A percentile compares a stretch with the other conserved stretches of the same genome.
These are phyloP conservation scores for Calocybe gangraenosa DNA, from an alignment of 768 basidiomycete species.

Conservation along the genomic window DNA sequence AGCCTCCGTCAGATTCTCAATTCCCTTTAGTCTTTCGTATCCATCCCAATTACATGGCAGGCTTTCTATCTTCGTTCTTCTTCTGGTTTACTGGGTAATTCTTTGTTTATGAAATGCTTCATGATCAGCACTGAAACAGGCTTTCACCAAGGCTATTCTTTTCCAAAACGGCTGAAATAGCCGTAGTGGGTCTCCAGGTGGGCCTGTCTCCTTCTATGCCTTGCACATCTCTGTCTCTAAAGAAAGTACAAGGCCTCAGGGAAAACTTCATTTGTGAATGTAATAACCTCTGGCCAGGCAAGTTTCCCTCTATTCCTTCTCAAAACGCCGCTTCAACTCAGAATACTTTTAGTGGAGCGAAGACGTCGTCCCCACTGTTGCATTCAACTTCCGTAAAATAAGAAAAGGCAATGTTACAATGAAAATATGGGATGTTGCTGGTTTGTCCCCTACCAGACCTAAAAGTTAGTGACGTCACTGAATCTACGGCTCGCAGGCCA, in stretches of 20 bases:
- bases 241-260: slow-evolving; percentile 68
- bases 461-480: slow-evolving; percentile 9
- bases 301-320: slow-evolving; percentile 12
- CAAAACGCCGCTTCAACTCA: slow-evolving; percentile 1
- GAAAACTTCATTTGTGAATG: slow-evolving; percentile 93
- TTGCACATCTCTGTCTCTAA: slow-evolving; percentile 1
- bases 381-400: slow-evolving; percentile 88
- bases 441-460: slow-evolving; percentile 32
- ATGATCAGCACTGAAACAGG: neutral
- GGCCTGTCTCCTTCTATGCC: neutral
- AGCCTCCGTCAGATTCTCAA: neutral
- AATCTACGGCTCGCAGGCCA: slow-evolving; percentile 49
- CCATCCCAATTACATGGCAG: slow-evolving; percentile 26
- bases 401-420: slow-evolving; percentile 86
- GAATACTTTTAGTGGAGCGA: slow-evolving; percentile 70
- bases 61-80: slow-evolving; percentile 38
- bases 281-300: slow-evolving; percentile 83
- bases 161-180: slow-evolving; percentile 81
- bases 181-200: slow-evolving; percentile 89
- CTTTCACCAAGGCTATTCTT: slow-evolving; percentile 71
- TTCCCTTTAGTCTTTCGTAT: neutral
- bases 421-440: slow-evolving; percentile 96
- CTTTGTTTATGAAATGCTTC: neutral
- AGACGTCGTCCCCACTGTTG: slow-evolving; percentile 94
- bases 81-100: slow-evolving; percentile 45